Evolutionary conservation across 192 early-diverging fungal species (phyloP).

Genomic region (Backusella westeae): DNA sequence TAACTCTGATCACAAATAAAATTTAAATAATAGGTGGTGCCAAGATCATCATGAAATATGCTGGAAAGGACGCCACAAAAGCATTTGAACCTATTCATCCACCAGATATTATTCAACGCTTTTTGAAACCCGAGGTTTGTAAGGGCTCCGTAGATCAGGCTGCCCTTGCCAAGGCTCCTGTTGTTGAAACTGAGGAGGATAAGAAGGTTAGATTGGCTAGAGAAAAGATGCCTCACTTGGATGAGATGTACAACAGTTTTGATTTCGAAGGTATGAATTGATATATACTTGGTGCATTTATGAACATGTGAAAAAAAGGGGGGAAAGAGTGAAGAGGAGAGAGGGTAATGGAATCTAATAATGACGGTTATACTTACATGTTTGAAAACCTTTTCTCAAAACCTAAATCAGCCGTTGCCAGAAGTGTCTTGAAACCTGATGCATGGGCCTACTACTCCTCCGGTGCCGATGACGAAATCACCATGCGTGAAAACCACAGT

Average conservation of each 20-base stretch:
- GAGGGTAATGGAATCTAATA: neutral
- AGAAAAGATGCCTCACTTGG: slow-evolving; percentile 49
- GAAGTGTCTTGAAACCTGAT: slow-evolving; percentile 52
- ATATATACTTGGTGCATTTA: neutral
- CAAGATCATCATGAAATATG: slow-evolving; percentile 58
- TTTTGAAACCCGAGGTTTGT: slow-evolving; percentile 48
- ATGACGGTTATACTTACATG: neutral
- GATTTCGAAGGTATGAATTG: slow-evolving; percentile 61
- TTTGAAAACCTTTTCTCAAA: no score
- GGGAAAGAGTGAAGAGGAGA: neutral
- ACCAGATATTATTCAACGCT: slow-evolving; percentile 54
- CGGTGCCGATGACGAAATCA: slow-evolving; percentile 80
- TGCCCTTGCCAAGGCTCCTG: slow-evolving; percentile 13
- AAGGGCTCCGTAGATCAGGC: slow-evolving; percentile 54
- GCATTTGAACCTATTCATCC: slow-evolving; percentile 69
- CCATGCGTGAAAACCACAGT: slow-evolving; percentile 76
- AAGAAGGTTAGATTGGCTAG: slow-evolving; percentile 25
- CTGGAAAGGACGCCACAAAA: slow-evolving; percentile 68
- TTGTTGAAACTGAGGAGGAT: slow-evolving; percentile 41
- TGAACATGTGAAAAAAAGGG: neutral
- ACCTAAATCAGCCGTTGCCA: slow-evolving; percentile 47
- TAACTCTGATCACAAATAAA: neutral
- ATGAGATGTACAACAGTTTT: slow-evolving; percentile 63
- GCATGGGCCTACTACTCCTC: slow-evolving; percentile 86
- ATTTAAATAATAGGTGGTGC: slow-evolving; percentile 27